phyloP scores from a whole-genome alignment of 495 filamentous ascomycete species.

The Trichoderma erinaceum region DNA sequence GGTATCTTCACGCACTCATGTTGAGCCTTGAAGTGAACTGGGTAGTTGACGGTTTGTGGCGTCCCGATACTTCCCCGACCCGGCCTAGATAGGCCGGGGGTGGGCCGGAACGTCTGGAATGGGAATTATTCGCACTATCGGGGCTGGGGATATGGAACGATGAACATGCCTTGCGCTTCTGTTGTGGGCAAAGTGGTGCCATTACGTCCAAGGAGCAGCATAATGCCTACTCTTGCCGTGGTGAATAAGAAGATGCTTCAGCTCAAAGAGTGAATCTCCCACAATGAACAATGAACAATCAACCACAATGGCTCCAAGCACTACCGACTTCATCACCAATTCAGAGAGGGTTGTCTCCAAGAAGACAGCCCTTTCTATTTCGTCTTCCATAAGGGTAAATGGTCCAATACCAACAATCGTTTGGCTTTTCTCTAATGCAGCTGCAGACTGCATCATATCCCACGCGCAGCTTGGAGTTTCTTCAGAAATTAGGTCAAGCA shows the following conservation, averaged over 20 bases:
- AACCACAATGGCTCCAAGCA: slow-evolving; percentile 5
- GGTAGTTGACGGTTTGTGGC: background rate
- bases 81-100: background rate
- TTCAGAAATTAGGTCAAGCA: background rate
- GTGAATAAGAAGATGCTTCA: slow-evolving; percentile 1
- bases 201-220: background rate
- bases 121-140: background rate
- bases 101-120: background rate
- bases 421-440: background rate
- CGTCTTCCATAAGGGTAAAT: background rate
- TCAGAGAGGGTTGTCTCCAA: background rate
- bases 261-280: background rate
- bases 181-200: background rate
- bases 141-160: background rate
- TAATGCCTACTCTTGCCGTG: background rate
- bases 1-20: too few species aligned
- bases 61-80: background rate
- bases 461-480: slow-evolving; percentile 2
- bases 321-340: background rate
- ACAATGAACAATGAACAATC: background rate
- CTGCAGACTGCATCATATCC: background rate
- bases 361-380: background rate
- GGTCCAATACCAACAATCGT: background rate
- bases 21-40: background rate
- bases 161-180: background rate